Evolutionary conservation across 805 yeast species (phyloP), one percentile per base, ranked within the genome.

Genomic region (Barnettozyma sp.): DNA sequence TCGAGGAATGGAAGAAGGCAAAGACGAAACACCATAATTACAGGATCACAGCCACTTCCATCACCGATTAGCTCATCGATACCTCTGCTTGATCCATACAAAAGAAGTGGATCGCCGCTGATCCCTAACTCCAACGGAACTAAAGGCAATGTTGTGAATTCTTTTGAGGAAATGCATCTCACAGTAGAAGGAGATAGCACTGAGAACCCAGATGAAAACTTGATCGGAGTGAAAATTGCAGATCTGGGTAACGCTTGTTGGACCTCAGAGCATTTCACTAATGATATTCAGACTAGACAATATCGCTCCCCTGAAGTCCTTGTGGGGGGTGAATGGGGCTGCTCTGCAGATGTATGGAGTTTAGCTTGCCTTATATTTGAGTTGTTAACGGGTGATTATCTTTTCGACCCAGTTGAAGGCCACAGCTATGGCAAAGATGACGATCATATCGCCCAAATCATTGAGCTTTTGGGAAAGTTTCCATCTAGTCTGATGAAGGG

Each of bases 331-430:
- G 68, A 73, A 22, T 92, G 98, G 98, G 98, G 98, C 1, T 87
- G 95, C 35, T 78, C 90, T 36, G 80, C 94, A 1, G 98, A 92
- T 60, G 71, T 90, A 32, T 92, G 98, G 98, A 83, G 95, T n/a
- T 67, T 83, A 50, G 97, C 94, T 0, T 88, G 97, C 61, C 62
- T 92, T 50, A 67, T 83, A 1, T 92, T 92, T 60, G 98, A 92
- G 62, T 67, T 92, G 17, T 59, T 90, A 29, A 90, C 98, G 0
- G 97, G 97, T 4, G 97, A 90, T 59, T 88, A 88, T 52, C 59
- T 92, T 33, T 92, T 90, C 58, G 97, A 90, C 56, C 98, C 98
- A 1, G 60, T 58, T 29, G 75, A 75, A 42, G 87, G 88, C 1
- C 74, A 72, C 37, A 66, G 82, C 5, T 90, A 85, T 60, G 57